Evolutionary conservation across 2,329 filamentous ascomycete genomes (phyloP), one percentile per base, ranked within the genome.

Genomic region (Erysiphe pulchra): DNA sequence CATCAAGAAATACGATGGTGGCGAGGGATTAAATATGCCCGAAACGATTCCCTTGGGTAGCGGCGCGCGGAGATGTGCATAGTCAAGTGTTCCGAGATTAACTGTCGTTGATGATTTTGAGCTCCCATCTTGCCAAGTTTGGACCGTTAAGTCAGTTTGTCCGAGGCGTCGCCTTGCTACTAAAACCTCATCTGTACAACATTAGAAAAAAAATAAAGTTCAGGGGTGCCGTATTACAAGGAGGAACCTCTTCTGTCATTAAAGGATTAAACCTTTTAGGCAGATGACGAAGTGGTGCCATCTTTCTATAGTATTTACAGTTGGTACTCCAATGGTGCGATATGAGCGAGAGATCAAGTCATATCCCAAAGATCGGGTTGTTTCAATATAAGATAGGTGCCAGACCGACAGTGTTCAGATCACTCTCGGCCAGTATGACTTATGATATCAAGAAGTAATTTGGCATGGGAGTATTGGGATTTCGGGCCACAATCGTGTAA

Each of bases 1-100:
- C 82, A 98, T 98, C 54, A 98, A 66, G 61, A 95, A 98, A 64
- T 98, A 98, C 53, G 83, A 90, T 60, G 84, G 84, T 5, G 90
- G 87, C 10, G 63, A 61, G 48, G 77, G 78, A 56, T 82, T 79
- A 67, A 95, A 95, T 56, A 98, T 92, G 57, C 90, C 90, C 6
- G 86, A 93, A 28, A 77, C 74, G 53, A 95, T 77, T 51, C 90
- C 85, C 62, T 86, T 90, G 44, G 90, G 90, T 42, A 98, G 66
- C 13, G 90, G 87, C 49, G 86, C 87, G 57, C 87, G 80, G 44
- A 98, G 70, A 60, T 98, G 90, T 52, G 86, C 87, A 62, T 98
- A 98, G 62, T 95, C 90, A 60, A 98, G 93, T 42, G 78, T 75
- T 45, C 83, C 84, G 49, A 90, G 67, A 53, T 79, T 76, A 52